Evolutionary conservation across 1,284 basidiomycete genomes (phyloP), one percentile per base, ranked within the genome.

Genomic region (Ceratobasidium sp.): DNA sequence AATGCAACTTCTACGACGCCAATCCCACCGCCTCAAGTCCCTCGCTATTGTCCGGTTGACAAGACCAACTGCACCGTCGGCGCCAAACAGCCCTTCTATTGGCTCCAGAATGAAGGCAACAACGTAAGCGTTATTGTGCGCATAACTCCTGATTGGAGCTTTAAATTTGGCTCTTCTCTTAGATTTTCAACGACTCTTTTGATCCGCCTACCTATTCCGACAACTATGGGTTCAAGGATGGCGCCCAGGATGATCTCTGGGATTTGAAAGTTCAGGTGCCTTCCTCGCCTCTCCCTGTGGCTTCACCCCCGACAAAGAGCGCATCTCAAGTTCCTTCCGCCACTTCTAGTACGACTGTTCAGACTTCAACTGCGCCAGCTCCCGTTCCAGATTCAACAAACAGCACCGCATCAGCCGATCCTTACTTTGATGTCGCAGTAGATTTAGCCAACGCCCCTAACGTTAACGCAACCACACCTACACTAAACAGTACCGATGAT

Each of bases 31-130:
- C 85, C 91, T 46, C 84, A 89, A 80, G 82, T 91, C 18, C 82
- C 91, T 51, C 87, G 90, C 55, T 88, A 90, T 53, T 93, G 92
- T 79, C 80, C 83, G 1, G 81, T 87, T 0, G 85, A 85, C n/a
- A 89, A 88, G 1, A 88, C 86, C 15, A 93, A 93, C 83, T 93
- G 92, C 84, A 93, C 91, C 3, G 88, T 89, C 80, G 92, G 92
- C 33, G 88, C 92, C 23, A 92, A 92, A 82, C 86, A 87, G 70
- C 91, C 91, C 0, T 85, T 92, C 64, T 93, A 92, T 82, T 93
- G 92, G 92, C 87, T 88, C 82, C 90, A 93, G 82, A 82, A 82
- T 0, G 90, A 92, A 81, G 80, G 86, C 23, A 92, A 91, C 84
- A 92, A 90, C 80, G 90, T 90, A 67, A 58, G 86, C 83, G 69